These are phyloP conservation scores for Claviceps humidiphila DNA, from an alignment of 2,329 filamentous ascomycete species.

Conservation along the genomic window DNA sequence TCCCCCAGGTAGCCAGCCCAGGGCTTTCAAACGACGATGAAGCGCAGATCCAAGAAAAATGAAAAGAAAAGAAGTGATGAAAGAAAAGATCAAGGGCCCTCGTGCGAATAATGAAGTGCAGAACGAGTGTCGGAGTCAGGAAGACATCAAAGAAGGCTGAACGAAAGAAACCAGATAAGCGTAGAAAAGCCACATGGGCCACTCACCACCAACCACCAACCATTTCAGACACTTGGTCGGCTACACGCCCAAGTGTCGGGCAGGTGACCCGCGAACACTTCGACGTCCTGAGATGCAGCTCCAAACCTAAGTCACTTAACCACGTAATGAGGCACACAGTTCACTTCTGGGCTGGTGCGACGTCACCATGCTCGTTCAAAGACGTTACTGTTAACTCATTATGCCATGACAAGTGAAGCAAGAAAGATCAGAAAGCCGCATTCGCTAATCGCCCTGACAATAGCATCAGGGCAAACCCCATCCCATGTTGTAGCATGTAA, in stretches of 20 bases:
- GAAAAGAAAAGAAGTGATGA: not conserved
- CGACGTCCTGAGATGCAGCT: not conserved
- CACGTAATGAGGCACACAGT: too few relatives aligned
- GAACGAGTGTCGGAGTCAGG: not conserved
- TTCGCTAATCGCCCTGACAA: too few relatives aligned
- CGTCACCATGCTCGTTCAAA: too few relatives aligned
- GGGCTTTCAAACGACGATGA: not conserved
- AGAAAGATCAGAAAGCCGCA: too few relatives aligned
- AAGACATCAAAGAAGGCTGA: not conserved
- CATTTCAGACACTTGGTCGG: not conserved
- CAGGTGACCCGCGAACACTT: slow-evolving; percentile 1
- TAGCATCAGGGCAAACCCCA: too few relatives aligned
- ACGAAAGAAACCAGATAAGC: too few relatives aligned
- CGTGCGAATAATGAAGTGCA: not conserved
- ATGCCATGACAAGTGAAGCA: too few relatives aligned
- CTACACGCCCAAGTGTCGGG: not conserved
- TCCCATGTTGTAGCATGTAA: not conserved
- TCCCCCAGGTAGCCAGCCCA: not conserved
- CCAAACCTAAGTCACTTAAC: not conserved
- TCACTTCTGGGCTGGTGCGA: too few relatives aligned
- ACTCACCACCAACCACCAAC: not conserved
- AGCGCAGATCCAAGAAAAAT: not conserved
- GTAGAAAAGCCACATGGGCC: not conserved
- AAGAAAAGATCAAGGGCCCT: not conserved
- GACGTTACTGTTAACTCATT: too few relatives aligned